These are phyloP conservation scores for Hippophae gyantsensis DNA, from an alignment of 306 rosid genomes.

Conservation along the genomic window DNA sequence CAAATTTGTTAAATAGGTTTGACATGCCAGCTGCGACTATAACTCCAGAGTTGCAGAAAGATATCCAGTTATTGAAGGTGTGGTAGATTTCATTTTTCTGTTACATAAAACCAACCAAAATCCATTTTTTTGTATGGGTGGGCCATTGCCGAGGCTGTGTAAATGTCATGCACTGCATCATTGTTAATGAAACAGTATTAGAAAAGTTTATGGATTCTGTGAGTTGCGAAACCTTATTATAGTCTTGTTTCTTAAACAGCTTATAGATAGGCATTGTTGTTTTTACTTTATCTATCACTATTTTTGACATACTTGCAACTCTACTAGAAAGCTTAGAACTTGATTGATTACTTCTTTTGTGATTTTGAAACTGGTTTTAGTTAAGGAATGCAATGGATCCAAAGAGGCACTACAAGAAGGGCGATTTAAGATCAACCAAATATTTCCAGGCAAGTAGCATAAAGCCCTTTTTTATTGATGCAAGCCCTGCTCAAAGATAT, in stretches of 20 bases:
- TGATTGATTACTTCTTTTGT: slow-evolving; percentile 8
- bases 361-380: slow-evolving; percentile 38
- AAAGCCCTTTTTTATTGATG: neutral
- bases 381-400: slow-evolving; percentile 75
- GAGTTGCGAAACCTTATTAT: too few relatives aligned
- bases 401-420: slow-evolving; percentile 78
- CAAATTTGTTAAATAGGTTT: slow-evolving; percentile 39
- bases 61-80: slow-evolving; percentile 67
- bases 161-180: neutral
- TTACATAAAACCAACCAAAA: too few relatives aligned
- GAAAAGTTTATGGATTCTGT: too few relatives aligned
- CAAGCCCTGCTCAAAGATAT: neutral
- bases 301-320: too few relatives aligned
- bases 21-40: slow-evolving; percentile 77
- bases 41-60: slow-evolving; percentile 68
- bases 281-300: too few relatives aligned
- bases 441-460: slow-evolving; percentile 64
- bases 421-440: slow-evolving; percentile 50
- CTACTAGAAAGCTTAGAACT: slow-evolving; percentile 2
- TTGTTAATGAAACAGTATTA: too few relatives aligned
- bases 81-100: neutral
- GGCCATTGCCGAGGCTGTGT: neutral
- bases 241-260: too few relatives aligned
- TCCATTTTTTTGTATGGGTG: neutral
- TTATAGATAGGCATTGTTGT: too few relatives aligned